Evolutionary conservation across 2,329 filamentous ascomycete species (phyloP).

Genomic region (Immersiporthe knoxdaviesiana): DNA sequence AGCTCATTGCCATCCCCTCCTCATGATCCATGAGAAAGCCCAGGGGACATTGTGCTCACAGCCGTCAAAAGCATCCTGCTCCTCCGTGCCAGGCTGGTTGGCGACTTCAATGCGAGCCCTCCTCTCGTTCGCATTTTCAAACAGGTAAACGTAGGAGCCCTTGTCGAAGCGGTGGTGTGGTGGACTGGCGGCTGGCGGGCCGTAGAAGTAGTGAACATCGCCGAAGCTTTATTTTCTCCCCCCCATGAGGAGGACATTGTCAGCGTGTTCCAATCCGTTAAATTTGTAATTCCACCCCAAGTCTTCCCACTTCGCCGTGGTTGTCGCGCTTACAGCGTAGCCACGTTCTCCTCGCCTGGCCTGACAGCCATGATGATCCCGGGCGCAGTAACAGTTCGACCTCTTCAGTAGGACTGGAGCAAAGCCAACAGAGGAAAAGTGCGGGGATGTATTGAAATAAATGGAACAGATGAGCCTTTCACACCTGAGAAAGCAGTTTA

Average conservation of each 20-base stretch:
- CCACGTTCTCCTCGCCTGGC: constrained; percentile 52
- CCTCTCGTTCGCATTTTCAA: constrained; percentile 70
- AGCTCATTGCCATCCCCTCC: constrained; percentile 26
- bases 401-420: neutral
- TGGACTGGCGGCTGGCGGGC: constrained; percentile 66
- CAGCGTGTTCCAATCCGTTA: neutral
- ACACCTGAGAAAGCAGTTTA: neutral
- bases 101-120: constrained; percentile 75
- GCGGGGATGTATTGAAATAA: neutral
- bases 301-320: neutral
- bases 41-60: constrained; percentile 55
- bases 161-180: constrained; percentile 82
- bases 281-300: no score
- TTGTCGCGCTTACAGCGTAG: constrained; percentile 46
- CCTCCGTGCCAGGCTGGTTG: constrained; percentile 71
- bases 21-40: neutral
- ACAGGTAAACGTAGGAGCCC: constrained; percentile 78
- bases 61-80: constrained; percentile 81
- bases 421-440: neutral
- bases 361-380: constrained; percentile 48
- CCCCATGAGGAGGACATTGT: constrained; percentile 32
- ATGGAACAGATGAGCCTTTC: neutral
- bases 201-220: constrained; percentile 80
- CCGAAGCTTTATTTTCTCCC: constrained; percentile 61
- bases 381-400: neutral